Evolutionary conservation across 768 basidiomycete species (phyloP).

Genomic region (Calocera cornea): DNA sequence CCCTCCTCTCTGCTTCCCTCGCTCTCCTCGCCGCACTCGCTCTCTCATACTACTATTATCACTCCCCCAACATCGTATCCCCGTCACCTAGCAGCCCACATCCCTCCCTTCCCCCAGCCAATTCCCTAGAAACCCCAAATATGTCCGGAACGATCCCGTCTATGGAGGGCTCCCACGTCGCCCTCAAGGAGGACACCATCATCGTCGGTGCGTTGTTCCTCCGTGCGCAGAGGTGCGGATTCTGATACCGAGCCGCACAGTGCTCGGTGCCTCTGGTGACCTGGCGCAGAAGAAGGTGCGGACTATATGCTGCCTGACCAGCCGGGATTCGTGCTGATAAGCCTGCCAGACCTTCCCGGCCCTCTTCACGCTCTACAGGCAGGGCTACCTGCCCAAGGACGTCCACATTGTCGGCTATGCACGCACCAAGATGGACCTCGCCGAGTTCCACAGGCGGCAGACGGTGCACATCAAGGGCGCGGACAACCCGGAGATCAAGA

Average conservation of each 20-base stretch:
- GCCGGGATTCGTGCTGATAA: not conserved
- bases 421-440: slow-evolving; percentile 80
- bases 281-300: slow-evolving; percentile 94
- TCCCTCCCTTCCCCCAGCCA: not conserved
- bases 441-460: slow-evolving; percentile 72
- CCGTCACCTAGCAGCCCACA: not conserved
- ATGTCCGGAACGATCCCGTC: slow-evolving; percentile 79
- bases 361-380: slow-evolving; percentile 74
- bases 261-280: slow-evolving; percentile 93
- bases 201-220: slow-evolving; percentile 54
- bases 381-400: slow-evolving; percentile 65
- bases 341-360: slow-evolving; percentile 76
- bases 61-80: not conserved
- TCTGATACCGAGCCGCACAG: slow-evolving; percentile 27
- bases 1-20: not conserved
- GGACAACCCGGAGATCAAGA: slow-evolving; percentile 42
- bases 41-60: not conserved
- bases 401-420: slow-evolving; percentile 93
- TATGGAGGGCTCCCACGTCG: slow-evolving; percentile 60
- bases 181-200: slow-evolving; percentile 76
- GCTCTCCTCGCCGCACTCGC: not conserved
- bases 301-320: not conserved
- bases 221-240: slow-evolving; percentile 10
- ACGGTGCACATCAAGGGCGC: slow-evolving; percentile 78
- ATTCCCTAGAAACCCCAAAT: slow-evolving; percentile 17